Conservation (phyloP, 164 flowering plant species). For the Vitis amurensis region DNA sequence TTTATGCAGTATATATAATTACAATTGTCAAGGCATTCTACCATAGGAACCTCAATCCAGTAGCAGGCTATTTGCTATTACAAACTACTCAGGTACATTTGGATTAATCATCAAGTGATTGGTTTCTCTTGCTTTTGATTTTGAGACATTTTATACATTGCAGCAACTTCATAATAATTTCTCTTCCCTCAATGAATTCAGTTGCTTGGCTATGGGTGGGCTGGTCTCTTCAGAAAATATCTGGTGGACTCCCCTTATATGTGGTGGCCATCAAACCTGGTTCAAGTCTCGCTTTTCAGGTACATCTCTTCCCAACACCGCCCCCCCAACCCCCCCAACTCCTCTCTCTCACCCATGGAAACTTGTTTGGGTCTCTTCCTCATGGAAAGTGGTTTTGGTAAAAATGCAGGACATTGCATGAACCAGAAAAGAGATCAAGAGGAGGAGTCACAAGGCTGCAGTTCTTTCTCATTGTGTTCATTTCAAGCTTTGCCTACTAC, state of each 20-base stretch:
- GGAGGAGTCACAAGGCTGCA: conserved; percentile 14
- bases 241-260: conserved; percentile 2
- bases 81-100: neutral
- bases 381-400: no score
- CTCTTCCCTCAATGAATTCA: neutral
- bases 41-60: neutral
- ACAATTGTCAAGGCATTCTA: conserved; percentile 9
- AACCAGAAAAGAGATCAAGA: conserved; percentile 11
- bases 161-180: no score
- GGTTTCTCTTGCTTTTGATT: no score
- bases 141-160: no score
- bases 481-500: conserved; percentile 14
- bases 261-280: conserved; percentile 10
- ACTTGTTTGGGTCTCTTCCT: no score
- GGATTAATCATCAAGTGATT: no score
- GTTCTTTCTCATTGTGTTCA: conserved; percentile 12
- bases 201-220: conserved; percentile 11
- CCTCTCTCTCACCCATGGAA: no score
- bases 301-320: neutral
- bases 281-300: conserved; percentile 12
- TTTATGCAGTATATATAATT: conserved; percentile 7
- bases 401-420: conserved; percentile 15
- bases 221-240: neutral
- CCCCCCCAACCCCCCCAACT: no score
- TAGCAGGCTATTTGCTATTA: neutral